Base-by-base conservation (phyloP, 257 asterid species). In the Solanum chaucha region DNA sequence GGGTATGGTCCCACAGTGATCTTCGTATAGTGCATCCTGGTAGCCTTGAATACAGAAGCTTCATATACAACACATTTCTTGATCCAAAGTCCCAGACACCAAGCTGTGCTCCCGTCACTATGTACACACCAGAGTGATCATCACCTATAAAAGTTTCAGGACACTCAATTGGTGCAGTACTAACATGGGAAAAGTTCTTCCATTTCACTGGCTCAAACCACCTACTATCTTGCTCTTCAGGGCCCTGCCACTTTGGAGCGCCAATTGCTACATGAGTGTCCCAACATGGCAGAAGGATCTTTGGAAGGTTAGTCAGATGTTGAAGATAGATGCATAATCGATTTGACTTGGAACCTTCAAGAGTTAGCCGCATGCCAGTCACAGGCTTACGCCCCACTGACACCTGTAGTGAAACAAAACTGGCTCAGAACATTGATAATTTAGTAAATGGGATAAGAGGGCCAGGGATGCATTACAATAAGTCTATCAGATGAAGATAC, bases 191-290 rank as follows among this genome's bases (percentile, higher is more conserved):
- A 59, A 94, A 95, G 51, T 94, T 95, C 88, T 94, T 95, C 98
- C 97, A 95, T 64, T 95, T 95, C 86, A 95, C 93, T 0, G 96
- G 96, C 91, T 95, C 98, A 59, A 95, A 94, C 98, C 98, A 95
- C 87, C 98, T 71, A 90, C 97, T 94, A 90, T 95, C 98, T 89
- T 95, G 98, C 86, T 95, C 98, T 86, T 95, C 96, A 0, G 98
- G 97, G 4, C 98, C 98, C 89, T 93, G 98, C 98, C 98, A 94
- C 89, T 92, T 95, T 10, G 97, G 98, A 84, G 98, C 97, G 73
- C 98, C 98, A 9, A 95, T 94, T 10, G 96, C 95, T 41, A 95
- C 83, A 11, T 95, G 95, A 1, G 93, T 10, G 87, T 95, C 98
- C 98, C 98, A 95, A 86, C 91, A 89, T 2, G 97, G 97, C 87